These are phyloP conservation scores for Amanita subjunquillea DNA, from an alignment of 768 basidiomycete genomes.

Conservation along the genomic window DNA sequence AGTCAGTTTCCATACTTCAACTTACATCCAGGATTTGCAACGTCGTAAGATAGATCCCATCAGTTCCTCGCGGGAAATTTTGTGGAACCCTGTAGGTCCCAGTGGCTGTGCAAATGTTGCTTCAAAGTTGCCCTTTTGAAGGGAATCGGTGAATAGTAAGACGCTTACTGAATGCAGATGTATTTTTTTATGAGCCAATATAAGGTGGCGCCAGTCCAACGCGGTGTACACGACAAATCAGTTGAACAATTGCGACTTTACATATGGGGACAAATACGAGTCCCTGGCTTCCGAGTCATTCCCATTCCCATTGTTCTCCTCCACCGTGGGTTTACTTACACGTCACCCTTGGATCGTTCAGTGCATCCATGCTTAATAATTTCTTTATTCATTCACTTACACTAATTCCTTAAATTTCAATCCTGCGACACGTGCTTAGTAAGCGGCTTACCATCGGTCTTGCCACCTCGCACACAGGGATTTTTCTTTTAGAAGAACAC, in stretches of 20 bases:
- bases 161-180: too few relatives aligned
- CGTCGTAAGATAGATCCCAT: constrained; percentile 1
- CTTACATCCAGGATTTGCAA: constrained; percentile 2
- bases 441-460: too few relatives aligned
- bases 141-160: background rate
- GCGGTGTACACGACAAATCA: background rate
- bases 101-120: constrained; percentile 11
- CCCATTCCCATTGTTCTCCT: too few relatives aligned
- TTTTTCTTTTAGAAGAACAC: too few relatives aligned
- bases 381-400: too few relatives aligned
- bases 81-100: constrained; percentile 16
- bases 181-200: too few relatives aligned
- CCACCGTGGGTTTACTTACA: too few relatives aligned
- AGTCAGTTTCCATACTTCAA: background rate
- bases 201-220: background rate
- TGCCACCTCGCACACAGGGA: too few relatives aligned
- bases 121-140: background rate
- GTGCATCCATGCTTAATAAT: too few relatives aligned
- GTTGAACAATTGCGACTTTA: constrained; percentile 1
- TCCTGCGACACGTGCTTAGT: too few relatives aligned
- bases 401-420: too few relatives aligned
- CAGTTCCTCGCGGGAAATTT: constrained; percentile 5
- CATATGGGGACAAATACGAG: background rate
- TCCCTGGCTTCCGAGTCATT: too few relatives aligned
- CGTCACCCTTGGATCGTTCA: background rate